Base-by-base conservation (phyloP, 352 stramenopile species). In the Phytophthora capsici region DNA sequence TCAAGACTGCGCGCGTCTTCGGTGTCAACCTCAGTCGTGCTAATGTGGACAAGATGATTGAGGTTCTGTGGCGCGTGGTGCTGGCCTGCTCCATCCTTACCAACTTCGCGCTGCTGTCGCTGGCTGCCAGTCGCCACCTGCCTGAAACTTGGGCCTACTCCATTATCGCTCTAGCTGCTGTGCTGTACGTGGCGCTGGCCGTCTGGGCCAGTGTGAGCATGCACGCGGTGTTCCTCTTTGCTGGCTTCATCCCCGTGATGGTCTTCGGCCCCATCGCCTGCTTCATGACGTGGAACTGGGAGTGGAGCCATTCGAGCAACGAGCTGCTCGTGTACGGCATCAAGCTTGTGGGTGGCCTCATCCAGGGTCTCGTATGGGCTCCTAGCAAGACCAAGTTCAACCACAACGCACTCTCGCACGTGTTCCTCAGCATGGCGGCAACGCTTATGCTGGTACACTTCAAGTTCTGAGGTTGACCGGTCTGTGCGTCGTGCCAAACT, bases 381-480 rank as follows among this genome's bases (percentile, higher is more conserved):
- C 88, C 88, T 23, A 90, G 77, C 76, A 89, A 89, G 64, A 74
- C 89, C 70, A 84, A 86, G 61, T 95, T 95, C 69, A 95, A 95
- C 83, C 88, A 95, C 79, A 95, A 95, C 53, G 88, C 88, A 43
- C 73, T 95, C 37, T 93, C 88, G 34, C 88, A 95, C 75, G 86
- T 94, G 40, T 84, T 94, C 46, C 78, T 95, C 44, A 93, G 85
- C 36, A 62, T 93, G 48, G 86, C 88, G 12, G 88, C 88, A 50
- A 94, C 85, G 46, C 85, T 92, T 60, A 88, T 95, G 83, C 73
- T 95, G 53, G 75, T 95, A 34, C 85, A 94, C 69, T 93, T 87
- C 51, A 79, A 84, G 51, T 79, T 90, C 47, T 92, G 61, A 89
- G 53, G 9, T 44, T 16, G 28, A 10, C 19, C 19, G 23, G 51